Evolutionary conservation across 2,329 filamentous ascomycete genomes (phyloP), one percentile per base, ranked within the genome.

Genomic region (Epichloe sp.): DNA sequence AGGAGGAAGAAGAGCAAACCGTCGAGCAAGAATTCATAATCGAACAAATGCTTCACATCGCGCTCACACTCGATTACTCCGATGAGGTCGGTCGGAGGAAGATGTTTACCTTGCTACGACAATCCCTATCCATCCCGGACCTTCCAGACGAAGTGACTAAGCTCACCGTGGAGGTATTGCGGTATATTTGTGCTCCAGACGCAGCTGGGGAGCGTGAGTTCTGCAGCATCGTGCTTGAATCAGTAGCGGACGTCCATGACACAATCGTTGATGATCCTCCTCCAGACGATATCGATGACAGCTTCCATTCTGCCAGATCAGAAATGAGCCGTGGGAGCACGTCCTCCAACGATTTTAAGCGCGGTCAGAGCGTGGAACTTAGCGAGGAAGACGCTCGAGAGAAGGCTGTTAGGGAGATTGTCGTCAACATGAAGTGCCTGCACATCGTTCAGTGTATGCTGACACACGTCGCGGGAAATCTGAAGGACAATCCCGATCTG

Each of bases 371-470:
- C 12, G 59, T 65, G 15, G 73, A 74, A 51, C 59, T 78, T 52
- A 78, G 71, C 48, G 81, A 85, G 52, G 85, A 86, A 58, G 80
- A 83, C 55, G 79, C 80, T 10, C 76, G 80, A 58, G 76, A 78
- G 45, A 94, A 90, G 70, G 88, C 86, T 1, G 81, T 96, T 57
- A 83, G 81, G 57, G 89, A 96, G 68, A 93, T 96, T 63, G 83
- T 96, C 73, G 86, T 97, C 65, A 97, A 97, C 72, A 90, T 96
- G 80, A 97, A 97, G 70, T 97, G 93, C 66, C 76, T 98, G 55
- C 87, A 96, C 63, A 96, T 98, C 58, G 90, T 94, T 26, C 88
- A 96, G 67, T 97, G 89, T 73, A 95, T 97, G 86, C 77, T 98
- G 48, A 83, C 94, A 63, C 95, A 97, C 62, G 88, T 98, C 10